Conservation (phyloP, 768 basidiomycete genomes). For the Crepidotus variabilis region DNA sequence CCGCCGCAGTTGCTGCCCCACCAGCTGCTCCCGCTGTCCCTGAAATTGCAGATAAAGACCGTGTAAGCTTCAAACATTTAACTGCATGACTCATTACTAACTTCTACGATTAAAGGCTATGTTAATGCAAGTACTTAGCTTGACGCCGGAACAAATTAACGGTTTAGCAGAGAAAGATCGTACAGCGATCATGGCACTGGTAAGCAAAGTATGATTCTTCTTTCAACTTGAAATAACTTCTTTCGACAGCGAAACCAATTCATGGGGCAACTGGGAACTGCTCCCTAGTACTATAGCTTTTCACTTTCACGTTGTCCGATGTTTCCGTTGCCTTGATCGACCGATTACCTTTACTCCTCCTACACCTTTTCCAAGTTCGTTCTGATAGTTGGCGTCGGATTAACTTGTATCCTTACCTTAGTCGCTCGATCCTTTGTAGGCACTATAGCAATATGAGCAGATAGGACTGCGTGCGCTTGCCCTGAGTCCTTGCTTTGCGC, state of each 20-base stretch:
- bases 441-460: too few species aligned
- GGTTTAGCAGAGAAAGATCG: slow-evolving; percentile 76
- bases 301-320: background rate
- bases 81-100: slow-evolving; percentile 13
- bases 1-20: slow-evolving; percentile 23
- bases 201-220: slow-evolving; percentile 23
- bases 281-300: background rate
- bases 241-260: slow-evolving; percentile 33
- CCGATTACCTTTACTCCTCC: background rate
- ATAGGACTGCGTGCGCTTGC: too few species aligned
- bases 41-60: slow-evolving; percentile 50
- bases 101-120: slow-evolving; percentile 51
- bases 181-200: slow-evolving; percentile 76
- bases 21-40: slow-evolving; percentile 24
- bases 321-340: background rate
- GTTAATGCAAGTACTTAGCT: slow-evolving; percentile 79
- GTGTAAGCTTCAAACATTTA: slow-evolving; percentile 23
- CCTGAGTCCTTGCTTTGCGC: too few species aligned
- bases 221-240: background rate
- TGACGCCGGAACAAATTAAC: slow-evolving; percentile 83
- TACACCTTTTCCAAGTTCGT: background rate
- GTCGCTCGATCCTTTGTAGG: too few species aligned
- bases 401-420: too few species aligned
- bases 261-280: slow-evolving; percentile 24
- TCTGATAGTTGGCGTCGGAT: too few species aligned